These are phyloP conservation scores for Exophiala dermatitidis DNA, from an alignment of 2,329 filamentous ascomycete species.

Conservation along the genomic window DNA sequence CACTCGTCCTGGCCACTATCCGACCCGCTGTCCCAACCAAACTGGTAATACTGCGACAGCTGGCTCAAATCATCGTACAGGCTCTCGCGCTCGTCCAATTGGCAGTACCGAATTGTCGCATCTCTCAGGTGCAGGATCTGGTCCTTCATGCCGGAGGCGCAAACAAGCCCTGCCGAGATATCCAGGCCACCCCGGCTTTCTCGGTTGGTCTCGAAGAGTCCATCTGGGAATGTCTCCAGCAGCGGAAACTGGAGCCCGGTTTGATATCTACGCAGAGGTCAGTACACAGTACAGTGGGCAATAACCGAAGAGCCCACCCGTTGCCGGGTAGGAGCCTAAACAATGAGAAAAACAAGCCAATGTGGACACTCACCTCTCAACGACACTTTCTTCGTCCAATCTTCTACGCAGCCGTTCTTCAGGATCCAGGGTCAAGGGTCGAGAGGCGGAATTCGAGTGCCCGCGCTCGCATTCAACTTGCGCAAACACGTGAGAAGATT, in stretches of 20 bases:
- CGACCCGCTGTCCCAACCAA: constrained; percentile 30
- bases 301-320: not conserved
- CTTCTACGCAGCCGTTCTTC: constrained; percentile 21
- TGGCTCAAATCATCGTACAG: constrained; percentile 75
- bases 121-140: constrained; percentile 60
- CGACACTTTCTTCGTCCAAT: constrained; percentile 22
- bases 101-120: constrained; percentile 55
- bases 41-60: constrained; percentile 76
- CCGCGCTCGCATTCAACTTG: constrained; percentile 22
- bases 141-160: constrained; percentile 64
- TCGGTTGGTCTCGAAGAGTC: constrained; percentile 51
- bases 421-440: constrained; percentile 10
- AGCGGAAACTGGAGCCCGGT: constrained; percentile 53
- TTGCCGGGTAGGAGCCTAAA: not conserved
- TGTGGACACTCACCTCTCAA: constrained; percentile 18
- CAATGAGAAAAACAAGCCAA: not conserved
- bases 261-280: constrained; percentile 17
- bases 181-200: constrained; percentile 41
- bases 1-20: constrained; percentile 39
- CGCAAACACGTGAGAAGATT: constrained; percentile 28
- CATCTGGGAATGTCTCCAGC: constrained; percentile 73
- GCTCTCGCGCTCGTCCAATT: constrained; percentile 71
- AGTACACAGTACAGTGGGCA: not conserved
- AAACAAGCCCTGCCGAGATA: constrained; percentile 41
- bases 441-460: constrained; percentile 1